Conservation (phyloP, 805 yeast genomes). For the Vanderwaltozyma polyspora region DNA sequence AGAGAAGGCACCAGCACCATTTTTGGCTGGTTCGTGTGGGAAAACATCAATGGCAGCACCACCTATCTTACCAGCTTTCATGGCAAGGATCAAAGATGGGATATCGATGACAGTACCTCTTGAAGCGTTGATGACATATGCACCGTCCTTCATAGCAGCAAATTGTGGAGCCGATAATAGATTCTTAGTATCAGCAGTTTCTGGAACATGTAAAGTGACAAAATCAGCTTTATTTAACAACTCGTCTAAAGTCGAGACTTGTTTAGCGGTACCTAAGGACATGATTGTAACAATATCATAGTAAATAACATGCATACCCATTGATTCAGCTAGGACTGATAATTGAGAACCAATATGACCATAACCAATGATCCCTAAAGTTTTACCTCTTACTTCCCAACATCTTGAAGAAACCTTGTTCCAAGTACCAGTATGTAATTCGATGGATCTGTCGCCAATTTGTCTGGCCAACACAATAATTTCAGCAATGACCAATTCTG, state of each 20-base stretch:
- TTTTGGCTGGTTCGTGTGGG: conserved; percentile 95
- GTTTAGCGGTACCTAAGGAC: conserved; percentile 95
- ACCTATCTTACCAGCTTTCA: conserved; percentile 86
- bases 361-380: conserved; percentile 92
- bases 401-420: conserved; percentile 89
- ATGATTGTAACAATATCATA: conserved; percentile 87
- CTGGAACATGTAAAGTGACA: conserved; percentile 91
- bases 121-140: conserved; percentile 89
- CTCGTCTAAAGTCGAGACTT: conserved; percentile 76
- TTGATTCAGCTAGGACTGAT: conserved; percentile 90
- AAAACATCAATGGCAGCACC: conserved; percentile 96
- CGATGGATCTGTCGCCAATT: conserved; percentile 91
- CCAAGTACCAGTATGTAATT: conserved; percentile 95
- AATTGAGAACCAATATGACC: conserved; percentile 98
- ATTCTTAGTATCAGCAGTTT: conserved; percentile 81
- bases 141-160: conserved; percentile 92
- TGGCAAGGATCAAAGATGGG: conserved; percentile 83
- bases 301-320: conserved; percentile 95
- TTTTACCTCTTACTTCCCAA: conserved; percentile 99
- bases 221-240: conserved; percentile 75
- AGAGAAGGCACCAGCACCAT: conserved; percentile 72
- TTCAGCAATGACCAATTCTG: conserved; percentile 93
- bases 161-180: conserved; percentile 83
- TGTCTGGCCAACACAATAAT: conserved; percentile 91
- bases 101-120: conserved; percentile 97